Base-by-base conservation (phyloP, 2,329 filamentous ascomycete species). In the Xylogone sp. region DNA sequence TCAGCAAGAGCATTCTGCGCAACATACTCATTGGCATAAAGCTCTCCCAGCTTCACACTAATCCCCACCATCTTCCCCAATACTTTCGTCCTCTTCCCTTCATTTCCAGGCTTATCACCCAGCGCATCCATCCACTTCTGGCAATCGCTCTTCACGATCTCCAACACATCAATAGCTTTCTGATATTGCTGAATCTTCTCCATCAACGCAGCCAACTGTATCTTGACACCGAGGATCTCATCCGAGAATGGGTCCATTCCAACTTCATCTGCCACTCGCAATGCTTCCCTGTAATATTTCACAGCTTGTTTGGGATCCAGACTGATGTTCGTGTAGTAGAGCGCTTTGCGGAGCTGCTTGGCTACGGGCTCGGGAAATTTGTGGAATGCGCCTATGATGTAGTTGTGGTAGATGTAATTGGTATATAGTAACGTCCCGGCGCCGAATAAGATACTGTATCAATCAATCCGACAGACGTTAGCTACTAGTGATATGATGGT, bases 201-300 rank as follows among this genome's bases (percentile, higher is more conserved):
- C 56, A 96, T 77, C 77, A 96, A 84, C 9, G 79, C 78, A 1
- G 90, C 84, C 8, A 96, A 77, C 65, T 92, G 84, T 47, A 97
- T 85, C 64, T 91, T 90, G 48, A 97, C 84, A 8, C 94, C 94
- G 59, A 97, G 78, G 29, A 97, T 86, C 67, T 97, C 92, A 61
- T 97, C 88, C 3, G 88, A 92, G 66, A 92, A 95, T 0, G 89
- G 90, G 65, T 97, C 90, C 73, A 99, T 82, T 0, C 84, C 83
- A 47, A 87, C 65, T 62, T 90, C 84, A 46, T 84, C 74, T 52
- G 90, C 90, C 48, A 87, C 78, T 56, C 84, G 76, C 52, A 97
- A 75, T 2, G 92, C 91, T 58, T 87, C 80, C 62, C 85, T 85
- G 68, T 96, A 97, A 68, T 90, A 90, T 59, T 90, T 87, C 53